Conservation (phyloP, 148 eudicot genomes). For the Heliosperma pusillum region DNA sequence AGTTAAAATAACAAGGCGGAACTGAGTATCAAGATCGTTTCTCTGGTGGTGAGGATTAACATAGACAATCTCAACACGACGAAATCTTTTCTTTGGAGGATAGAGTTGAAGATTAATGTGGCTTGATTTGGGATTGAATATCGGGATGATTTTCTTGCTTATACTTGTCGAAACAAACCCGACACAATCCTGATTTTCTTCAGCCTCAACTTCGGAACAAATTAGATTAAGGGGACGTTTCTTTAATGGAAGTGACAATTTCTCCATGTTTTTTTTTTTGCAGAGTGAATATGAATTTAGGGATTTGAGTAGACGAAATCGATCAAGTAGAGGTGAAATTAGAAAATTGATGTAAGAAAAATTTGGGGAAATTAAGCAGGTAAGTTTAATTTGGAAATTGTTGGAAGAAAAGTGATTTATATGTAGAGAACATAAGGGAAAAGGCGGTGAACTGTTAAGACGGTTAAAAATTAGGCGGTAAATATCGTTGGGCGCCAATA, state of each 20-base stretch:
- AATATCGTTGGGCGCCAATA: too few relatives aligned
- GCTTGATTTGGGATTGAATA: conserved; percentile 5
- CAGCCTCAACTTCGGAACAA: not conserved
- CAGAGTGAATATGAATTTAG: not conserved
- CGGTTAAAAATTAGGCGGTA: too few relatives aligned
- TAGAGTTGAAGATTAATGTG: not conserved
- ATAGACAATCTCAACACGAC: not conserved
- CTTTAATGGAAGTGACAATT: not conserved
- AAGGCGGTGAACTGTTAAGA: too few relatives aligned
- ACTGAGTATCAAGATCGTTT: not conserved
- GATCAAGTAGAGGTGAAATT: not conserved
- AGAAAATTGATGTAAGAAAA: not conserved
- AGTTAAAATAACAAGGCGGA: conserved; percentile 1
- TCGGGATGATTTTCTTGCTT: not conserved
- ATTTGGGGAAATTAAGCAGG: not conserved
- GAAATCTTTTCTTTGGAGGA: conserved; percentile 4
- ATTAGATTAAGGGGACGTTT: not conserved
- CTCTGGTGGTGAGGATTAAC: not conserved
- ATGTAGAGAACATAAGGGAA: too few relatives aligned
- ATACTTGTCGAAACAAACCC: not conserved
- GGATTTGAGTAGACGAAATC: too few relatives aligned
- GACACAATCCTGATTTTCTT: not conserved
- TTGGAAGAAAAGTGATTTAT: not conserved
- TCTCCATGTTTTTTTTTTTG: not conserved
- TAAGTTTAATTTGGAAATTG: not conserved